phyloP scores from a whole-genome alignment of 345 rosid species.

The Murraya koenigii region DNA sequence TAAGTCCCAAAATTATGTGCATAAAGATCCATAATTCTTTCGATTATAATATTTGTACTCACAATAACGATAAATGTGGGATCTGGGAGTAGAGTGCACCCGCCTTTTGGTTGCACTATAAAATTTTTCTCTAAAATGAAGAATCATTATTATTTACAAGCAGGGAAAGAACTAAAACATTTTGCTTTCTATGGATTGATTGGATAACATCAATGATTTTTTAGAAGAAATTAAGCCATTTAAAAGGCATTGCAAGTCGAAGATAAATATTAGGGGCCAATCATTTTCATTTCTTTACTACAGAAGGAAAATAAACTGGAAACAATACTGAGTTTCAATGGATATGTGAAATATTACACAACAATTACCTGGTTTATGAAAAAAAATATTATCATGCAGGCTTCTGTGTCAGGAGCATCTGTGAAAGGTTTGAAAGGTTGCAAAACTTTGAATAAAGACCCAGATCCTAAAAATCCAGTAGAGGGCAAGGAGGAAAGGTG shows the following conservation, averaged over 20 bases:
- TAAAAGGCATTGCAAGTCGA: background rate
- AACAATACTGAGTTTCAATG: background rate
- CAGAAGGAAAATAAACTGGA: background rate
- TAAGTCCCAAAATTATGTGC: slow-evolving; percentile 16
- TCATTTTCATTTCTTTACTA: background rate
- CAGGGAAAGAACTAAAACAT: background rate
- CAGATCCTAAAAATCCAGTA: slow-evolving; percentile 78
- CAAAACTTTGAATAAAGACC: slow-evolving; percentile 85
- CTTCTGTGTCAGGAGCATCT: slow-evolving; percentile 69
- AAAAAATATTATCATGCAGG: slow-evolving; percentile 44
- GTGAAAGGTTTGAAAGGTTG: slow-evolving; percentile 86
- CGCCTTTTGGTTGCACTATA: background rate
- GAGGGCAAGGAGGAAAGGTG: slow-evolving; percentile 89
- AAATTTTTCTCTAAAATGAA: background rate
- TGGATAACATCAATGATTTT: background rate
- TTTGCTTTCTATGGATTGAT: background rate
- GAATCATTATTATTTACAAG: background rate
- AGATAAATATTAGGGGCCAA: background rate
- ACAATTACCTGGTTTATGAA: slow-evolving; percentile 1
- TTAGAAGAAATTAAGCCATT: background rate
- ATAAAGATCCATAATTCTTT: background rate
- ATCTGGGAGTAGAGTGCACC: background rate
- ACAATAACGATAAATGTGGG: background rate
- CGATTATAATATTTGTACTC: background rate
- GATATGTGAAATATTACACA: background rate